Evolutionary conservation across 129 eudicot genomes (phyloP).

Genomic region (Flaveria ramosissima): DNA sequence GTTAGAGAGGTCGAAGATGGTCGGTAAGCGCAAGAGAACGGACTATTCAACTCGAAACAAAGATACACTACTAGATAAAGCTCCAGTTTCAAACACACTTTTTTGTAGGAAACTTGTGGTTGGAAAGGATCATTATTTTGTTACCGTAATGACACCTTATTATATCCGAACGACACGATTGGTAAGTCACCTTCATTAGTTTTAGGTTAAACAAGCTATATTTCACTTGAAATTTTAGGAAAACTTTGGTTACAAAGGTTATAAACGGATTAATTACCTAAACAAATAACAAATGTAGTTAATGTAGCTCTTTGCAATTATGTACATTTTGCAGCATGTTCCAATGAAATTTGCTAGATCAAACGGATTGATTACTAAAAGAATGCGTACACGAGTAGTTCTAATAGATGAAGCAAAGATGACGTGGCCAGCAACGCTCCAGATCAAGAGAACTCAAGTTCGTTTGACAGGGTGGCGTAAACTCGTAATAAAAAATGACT

Average conservation of each 20-base stretch:
- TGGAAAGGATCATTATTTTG: neutral
- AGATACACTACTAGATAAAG: neutral
- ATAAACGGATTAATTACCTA: no score
- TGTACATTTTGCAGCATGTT: slow-evolving; percentile 14
- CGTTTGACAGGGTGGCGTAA: neutral
- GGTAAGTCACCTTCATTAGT: slow-evolving; percentile 16
- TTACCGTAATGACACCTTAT: slow-evolving; percentile 12
- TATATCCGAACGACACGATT: neutral
- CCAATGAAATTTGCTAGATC: slow-evolving; percentile 32
- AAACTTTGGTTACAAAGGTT: no score
- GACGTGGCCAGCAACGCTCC: slow-evolving; percentile 26
- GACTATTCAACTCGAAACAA: neutral
- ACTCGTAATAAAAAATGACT: slow-evolving; percentile 2
- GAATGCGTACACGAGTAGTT: neutral
- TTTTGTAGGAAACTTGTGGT: no score
- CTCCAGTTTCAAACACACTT: no score
- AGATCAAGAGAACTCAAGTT: no score
- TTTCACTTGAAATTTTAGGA: no score
- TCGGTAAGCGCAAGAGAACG: slow-evolving; percentile 7
- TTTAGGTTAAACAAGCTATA: neutral
- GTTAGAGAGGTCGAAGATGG: slow-evolving; percentile 20
- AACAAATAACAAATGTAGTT: neutral
- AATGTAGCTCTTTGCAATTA: neutral
- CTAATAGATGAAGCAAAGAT: slow-evolving; percentile 26
- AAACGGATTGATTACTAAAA: slow-evolving; percentile 15